Percentiles rank a stretch among this genome's conserved stretches.
phyloP scores from a whole-genome alignment of 129 eudicot species.

The Centrapalus pauciflorus region DNA sequence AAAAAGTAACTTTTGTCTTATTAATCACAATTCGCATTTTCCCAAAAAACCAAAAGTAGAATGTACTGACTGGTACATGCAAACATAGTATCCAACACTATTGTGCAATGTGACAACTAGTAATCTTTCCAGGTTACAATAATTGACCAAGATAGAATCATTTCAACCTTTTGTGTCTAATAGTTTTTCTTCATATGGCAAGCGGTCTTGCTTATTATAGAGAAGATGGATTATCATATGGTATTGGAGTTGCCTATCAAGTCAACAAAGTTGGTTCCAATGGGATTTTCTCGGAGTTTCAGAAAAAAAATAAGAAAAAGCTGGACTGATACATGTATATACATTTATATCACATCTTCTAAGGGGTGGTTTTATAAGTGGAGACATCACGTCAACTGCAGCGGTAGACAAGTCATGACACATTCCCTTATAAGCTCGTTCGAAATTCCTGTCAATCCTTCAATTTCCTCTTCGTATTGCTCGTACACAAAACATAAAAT shows the following conservation, averaged over 20 bases:
- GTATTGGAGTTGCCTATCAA: neutral
- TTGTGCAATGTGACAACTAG: neutral
- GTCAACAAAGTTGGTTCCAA: constrained; percentile 8
- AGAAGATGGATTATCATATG: no score
- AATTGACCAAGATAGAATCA: neutral
- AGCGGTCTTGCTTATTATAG: no score
- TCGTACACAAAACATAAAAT: constrained; percentile 61
- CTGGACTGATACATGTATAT: no score
- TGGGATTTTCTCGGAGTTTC: no score
- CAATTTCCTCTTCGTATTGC: constrained; percentile 79
- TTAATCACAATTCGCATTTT: no score
- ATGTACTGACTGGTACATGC: no score
- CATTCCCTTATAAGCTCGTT: constrained; percentile 15
- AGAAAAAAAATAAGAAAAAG: no score
- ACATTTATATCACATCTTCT: constrained; percentile 21
- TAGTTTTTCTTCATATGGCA: no score
- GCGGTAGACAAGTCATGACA: neutral
- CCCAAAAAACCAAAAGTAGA: no score
- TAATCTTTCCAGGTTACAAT: neutral
- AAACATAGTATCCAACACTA: no score
- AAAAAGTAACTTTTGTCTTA: no score
- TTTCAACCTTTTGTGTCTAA: no score
- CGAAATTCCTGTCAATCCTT: constrained; percentile 31
- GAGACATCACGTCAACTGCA: neutral
- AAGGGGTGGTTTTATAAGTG: constrained; percentile 6